Base-by-base conservation (phyloP, 345 rosid genomes). In the Salix udensis region DNA sequence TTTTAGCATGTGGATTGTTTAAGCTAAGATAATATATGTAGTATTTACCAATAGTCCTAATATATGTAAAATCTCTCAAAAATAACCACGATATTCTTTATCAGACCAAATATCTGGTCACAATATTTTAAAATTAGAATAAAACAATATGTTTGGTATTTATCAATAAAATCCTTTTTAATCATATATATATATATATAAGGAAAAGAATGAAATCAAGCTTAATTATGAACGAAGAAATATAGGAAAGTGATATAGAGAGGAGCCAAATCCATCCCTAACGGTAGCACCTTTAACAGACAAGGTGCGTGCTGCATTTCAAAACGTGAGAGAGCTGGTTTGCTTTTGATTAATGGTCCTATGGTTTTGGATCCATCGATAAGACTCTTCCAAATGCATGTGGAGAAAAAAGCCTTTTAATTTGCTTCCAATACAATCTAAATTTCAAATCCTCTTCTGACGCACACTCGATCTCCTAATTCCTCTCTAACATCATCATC, bases 221-320 rank as follows among this genome's bases (percentile, higher is more conserved):
- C 80, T 72, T 77, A 28, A 28, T 28, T 28, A 70, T 19, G 74
- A 71, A 75, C 6, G 65, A 76, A 78, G 71, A 78, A 78, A 72
- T 62, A 24, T 7, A 46, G 65, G 68, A 64, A 76, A 39, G 21
- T 70, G 84, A 83, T 50, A 73, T 30, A 67, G 80, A 80, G 80
- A 77, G 82, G 76, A 77, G 73, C 48, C 67, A 76, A 36, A 11
- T 80, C 44, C 13, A 40, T 40, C 44, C 12, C 44, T 9, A 40
- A 40, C 44, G 44, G 88, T 85, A 74, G 82, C 77, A 58, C 23
- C 84, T 85, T 85, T 87, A 78, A 83, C 76, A 80, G 90, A 85
- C 90, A 87, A 52, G 88, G 72, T 69, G 86, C 82, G 87, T 85
- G 88, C 82, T 76, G 65, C 80, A 55, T 67, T 67, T 15, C 36